Base-by-base conservation (phyloP, 257 asterid genomes). In the Solanum piurae region DNA sequence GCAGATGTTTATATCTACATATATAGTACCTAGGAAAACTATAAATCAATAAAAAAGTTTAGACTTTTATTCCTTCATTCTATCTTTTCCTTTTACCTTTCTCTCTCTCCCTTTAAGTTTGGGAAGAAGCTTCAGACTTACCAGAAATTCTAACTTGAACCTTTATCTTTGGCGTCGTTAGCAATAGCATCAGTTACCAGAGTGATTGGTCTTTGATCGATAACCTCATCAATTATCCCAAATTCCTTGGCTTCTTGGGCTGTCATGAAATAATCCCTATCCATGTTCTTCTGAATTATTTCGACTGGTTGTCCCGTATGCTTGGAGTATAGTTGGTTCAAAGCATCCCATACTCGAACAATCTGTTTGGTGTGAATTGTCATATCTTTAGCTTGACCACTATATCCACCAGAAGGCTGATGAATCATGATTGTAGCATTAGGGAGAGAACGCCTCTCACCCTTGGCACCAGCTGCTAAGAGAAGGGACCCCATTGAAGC, bases 401-500 rank as follows among this genome's bases (percentile, higher is more conserved):
- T 95, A 86, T 92, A 93, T 49, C 99, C 99, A 89, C 98, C 98
- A 86, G 98, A 95, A 88, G 98, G 98, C 90, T 95, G 99, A 89
- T 95, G 98, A 90, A 95, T 92, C 99, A 96, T 96, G 71, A 96
- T 87, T 7, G 98, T 92, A 68, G 99, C 98, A 86, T 96, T 96
- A 62, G 99, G 99, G 66, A 96, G 98, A 86, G 98, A 84, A 69
- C 94, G 89, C 86, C 99, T 93, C 94, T 93, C 94, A 88, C 99
- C 99, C 92, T 94, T 95, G 58, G 99, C 94, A 74, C 99, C 99
- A 89, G 99, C 96, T 83, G 98, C 98, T 92, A 96, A 90, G 83
- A 96, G 98, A 80, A 96, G 98, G 88, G 99, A 96, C 68, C 91
- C 99, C 99, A 96, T 96, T 5, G 99, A 95, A 88, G 99, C 98